Percentiles rank a stretch among this genome's conserved stretches.
Conservation (phyloP, 352 stramenopile species). For the Phytophthora sojae region DNA sequence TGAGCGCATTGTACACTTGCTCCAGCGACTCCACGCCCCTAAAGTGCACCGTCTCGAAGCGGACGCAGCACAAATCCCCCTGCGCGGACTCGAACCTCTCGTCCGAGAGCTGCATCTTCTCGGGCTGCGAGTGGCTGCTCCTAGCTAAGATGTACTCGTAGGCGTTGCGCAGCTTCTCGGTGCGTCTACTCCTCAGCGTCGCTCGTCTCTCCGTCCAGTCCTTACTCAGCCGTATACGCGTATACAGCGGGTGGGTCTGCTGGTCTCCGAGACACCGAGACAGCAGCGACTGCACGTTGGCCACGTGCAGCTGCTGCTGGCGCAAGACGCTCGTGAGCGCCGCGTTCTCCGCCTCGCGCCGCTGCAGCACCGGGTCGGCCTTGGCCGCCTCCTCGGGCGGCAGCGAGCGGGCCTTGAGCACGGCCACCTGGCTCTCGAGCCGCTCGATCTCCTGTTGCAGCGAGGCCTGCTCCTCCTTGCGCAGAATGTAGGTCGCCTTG, state of each 20-base stretch:
- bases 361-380: constrained; percentile 32
- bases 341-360: constrained; percentile 27
- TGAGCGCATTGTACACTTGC: constrained; percentile 49
- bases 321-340: constrained; percentile 27
- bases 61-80: constrained; percentile 36
- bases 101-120: constrained; percentile 42
- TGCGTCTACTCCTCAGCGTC: constrained; percentile 29
- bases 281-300: constrained; percentile 47
- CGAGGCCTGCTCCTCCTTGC: constrained; percentile 46
- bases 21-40: constrained; percentile 36
- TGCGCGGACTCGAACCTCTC: constrained; percentile 28
- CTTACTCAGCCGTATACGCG: constrained; percentile 21
- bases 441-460: constrained; percentile 40
- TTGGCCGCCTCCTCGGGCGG: constrained; percentile 21
- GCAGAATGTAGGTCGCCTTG: constrained; percentile 44
- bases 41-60: constrained; percentile 50
- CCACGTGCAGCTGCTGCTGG: constrained; percentile 51
- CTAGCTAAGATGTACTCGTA: constrained; percentile 42
- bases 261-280: constrained; percentile 40
- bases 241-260: constrained; percentile 32
- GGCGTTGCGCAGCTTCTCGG: constrained; percentile 35
- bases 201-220: constrained; percentile 32
- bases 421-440: constrained; percentile 45
- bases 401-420: constrained; percentile 34
- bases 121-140: constrained; percentile 30